These are phyloP conservation scores for Nicotiana obtusifolia DNA, from an alignment of 257 asterid species.

Conservation along the genomic window DNA sequence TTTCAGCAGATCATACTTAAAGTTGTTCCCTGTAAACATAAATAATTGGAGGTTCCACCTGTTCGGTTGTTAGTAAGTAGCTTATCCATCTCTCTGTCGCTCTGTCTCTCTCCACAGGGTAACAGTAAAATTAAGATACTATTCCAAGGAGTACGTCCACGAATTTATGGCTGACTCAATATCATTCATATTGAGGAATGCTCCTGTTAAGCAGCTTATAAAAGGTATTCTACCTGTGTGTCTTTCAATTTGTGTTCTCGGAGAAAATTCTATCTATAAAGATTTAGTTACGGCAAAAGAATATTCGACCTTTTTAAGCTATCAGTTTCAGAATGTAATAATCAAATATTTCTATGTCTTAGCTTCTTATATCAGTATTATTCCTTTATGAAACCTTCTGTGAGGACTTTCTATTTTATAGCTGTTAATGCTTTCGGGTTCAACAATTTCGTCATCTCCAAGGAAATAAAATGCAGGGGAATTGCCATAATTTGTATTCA, in stretches of 20 bases:
- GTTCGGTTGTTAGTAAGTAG: not conserved
- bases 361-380: not conserved
- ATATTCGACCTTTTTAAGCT: not conserved
- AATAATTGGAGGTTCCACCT: not conserved
- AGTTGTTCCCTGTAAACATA: conserved; percentile 2
- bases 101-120: conserved; percentile 30
- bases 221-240: conserved; percentile 43
- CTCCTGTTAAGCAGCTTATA: conserved; percentile 50
- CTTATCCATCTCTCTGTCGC: conserved; percentile 8
- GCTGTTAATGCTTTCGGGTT: not conserved
- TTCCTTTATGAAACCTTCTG: not conserved
- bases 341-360: not conserved
- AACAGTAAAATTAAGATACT: conserved; percentile 66
- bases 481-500: not conserved
- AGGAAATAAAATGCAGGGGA: not conserved
- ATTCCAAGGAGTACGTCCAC: conserved; percentile 62
- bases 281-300: not conserved
- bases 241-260: not conserved
- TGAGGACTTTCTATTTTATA: not conserved
- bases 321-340: conserved; percentile 5
- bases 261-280: not conserved
- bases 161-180: conserved; percentile 84
- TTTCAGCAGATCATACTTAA: conserved; percentile 7
- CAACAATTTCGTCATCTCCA: not conserved
- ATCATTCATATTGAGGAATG: conserved; percentile 71